These are phyloP conservation scores for Talinum fruticosum DNA, from an alignment of 148 eudicot species.

Conservation along the genomic window DNA sequence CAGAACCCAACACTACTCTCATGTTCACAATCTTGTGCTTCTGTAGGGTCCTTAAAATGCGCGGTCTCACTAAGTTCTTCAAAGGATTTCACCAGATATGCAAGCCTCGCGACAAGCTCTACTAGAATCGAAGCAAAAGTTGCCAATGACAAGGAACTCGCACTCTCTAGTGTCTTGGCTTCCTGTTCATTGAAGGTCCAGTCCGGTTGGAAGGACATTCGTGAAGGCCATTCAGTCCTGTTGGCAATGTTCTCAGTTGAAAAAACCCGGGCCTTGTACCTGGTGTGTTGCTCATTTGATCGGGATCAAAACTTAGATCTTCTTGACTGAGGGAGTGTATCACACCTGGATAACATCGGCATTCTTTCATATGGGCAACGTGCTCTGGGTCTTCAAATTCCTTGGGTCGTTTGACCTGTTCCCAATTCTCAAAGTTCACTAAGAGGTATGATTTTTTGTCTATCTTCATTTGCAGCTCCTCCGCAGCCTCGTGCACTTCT, in stretches of 20 bases:
- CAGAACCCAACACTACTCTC: slow-evolving; percentile 30
- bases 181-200: slow-evolving; percentile 36
- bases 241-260: slow-evolving; percentile 24
- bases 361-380: slow-evolving; percentile 24
- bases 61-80: slow-evolving; percentile 50
- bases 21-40: background rate
- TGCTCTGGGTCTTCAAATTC: slow-evolving; percentile 39
- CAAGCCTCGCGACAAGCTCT: slow-evolving; percentile 62
- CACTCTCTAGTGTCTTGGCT: slow-evolving; percentile 45
- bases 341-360: slow-evolving; percentile 25
- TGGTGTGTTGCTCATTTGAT: slow-evolving; percentile 9
- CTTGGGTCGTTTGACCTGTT: slow-evolving; percentile 32
- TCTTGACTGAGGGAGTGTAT: slow-evolving; percentile 39
- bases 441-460: slow-evolving; percentile 49
- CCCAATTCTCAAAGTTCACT: slow-evolving; percentile 44
- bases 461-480: slow-evolving; percentile 44
- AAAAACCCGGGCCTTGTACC: slow-evolving; percentile 24
- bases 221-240: slow-evolving; percentile 51
- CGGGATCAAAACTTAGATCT: slow-evolving; percentile 19
- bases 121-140: slow-evolving; percentile 52
- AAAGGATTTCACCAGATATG: slow-evolving; percentile 45
- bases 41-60: slow-evolving; percentile 31
- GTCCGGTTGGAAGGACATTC: slow-evolving; percentile 30
- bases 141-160: slow-evolving; percentile 50
- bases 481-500: slow-evolving; percentile 51